Evolutionary conservation across 176 grass and related monocot species (phyloP).

Genomic region (Oryza meridionalis): DNA sequence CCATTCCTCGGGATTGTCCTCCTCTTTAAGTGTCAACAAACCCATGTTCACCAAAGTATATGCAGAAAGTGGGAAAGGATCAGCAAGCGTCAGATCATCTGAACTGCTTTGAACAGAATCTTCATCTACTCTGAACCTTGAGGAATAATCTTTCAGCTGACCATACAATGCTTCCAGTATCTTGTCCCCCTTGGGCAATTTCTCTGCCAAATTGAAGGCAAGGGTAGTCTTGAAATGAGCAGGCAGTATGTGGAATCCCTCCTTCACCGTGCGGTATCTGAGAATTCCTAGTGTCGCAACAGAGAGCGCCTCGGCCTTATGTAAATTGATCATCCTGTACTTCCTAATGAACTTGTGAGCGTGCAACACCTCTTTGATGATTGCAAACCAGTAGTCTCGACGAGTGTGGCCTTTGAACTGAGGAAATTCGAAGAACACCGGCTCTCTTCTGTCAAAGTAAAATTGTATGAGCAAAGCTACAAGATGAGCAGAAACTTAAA

Average conservation of each 20-base stretch:
- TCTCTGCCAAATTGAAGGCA: constrained; percentile 88
- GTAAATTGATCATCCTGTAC: constrained; percentile 62
- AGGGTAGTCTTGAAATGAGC: constrained; percentile 84
- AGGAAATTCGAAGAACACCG: constrained; percentile 86
- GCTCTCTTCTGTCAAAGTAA: constrained; percentile 44
- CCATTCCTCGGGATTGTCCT: constrained; percentile 48
- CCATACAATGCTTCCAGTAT: constrained; percentile 75
- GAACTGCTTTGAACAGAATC: constrained; percentile 36
- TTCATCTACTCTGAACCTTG: constrained; percentile 39
- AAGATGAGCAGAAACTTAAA: background rate
- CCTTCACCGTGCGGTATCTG: constrained; percentile 74
- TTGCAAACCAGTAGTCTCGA: constrained; percentile 90
- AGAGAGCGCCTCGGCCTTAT: constrained; percentile 72
- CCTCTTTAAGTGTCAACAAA: constrained; percentile 52
- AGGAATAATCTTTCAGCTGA: constrained; percentile 54
- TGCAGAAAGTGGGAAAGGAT: constrained; percentile 66
- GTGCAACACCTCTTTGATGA: constrained; percentile 86
- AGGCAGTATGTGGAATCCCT: constrained; percentile 71
- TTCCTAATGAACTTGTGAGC: constrained; percentile 85
- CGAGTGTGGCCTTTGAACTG: constrained; percentile 84
- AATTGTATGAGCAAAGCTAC: background rate
- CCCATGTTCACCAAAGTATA: constrained; percentile 68
- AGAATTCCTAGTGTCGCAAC: constrained; percentile 71
- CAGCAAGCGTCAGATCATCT: constrained; percentile 39
- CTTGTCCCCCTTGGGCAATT: constrained; percentile 94